Base-by-base conservation (phyloP, 257 asterid species). In the Penstemon eatonii region DNA sequence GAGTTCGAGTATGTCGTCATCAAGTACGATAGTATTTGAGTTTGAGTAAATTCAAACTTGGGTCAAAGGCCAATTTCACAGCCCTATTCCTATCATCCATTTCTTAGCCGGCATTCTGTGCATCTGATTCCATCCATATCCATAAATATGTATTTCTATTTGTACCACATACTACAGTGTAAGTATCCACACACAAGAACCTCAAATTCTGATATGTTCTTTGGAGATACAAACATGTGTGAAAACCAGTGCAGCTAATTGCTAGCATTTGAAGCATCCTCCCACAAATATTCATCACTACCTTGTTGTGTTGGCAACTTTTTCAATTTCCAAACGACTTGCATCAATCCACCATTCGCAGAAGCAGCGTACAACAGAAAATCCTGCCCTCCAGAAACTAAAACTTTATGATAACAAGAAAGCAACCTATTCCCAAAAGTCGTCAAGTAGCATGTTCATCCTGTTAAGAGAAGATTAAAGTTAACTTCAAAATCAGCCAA, bases 321-420 rank as follows among this genome's bases (percentile, higher is more conserved):
- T 61, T 53, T 75, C 86, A 84, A 85, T 49, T 62, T 76, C 91
- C 91, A 88, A 3, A 80, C 49, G 5, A 80, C 68, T 67, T 83
- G 90, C 87, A 89, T 76, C 73, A 86, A 55, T 49, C 88, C 91
- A 6, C 95, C 96, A 71, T 86, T 89, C 0, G 86, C 90, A 68
- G 57, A 75, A 1, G 86, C 90, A 68, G 57, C 76, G 52, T 81
- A 90, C 74, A 80, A 41, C 45, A 89, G 66, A 60, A 89, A 69
- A 61, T 79, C 71, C 59, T 52, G 76, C 60, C 70, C 81, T 47
- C 81, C 82, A 0, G 62, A 51, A 8, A 74, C 66, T 2, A 78
- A 4, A 74, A 53, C 82, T 82, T 89, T 70, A 81, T 70, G 60
- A 89, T 42, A 71, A 79, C 69, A 54, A 81, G 81, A 64, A 89